Base-by-base conservation (phyloP, 1,139 yeast genomes). In the Saccharomyces pastorianus region DNA sequence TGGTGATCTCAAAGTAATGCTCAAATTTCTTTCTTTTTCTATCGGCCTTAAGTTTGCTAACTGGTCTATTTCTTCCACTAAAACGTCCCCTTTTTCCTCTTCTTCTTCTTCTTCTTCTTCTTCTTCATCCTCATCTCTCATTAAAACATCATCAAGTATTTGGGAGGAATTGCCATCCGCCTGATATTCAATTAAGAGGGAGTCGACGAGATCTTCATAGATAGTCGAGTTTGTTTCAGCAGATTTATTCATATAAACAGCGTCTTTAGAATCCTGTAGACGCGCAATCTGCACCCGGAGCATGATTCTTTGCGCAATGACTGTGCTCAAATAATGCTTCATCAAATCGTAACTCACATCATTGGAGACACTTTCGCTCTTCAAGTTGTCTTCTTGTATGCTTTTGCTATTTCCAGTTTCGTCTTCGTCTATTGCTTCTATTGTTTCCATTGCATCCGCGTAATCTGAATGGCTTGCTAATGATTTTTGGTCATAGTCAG, bases 211-310 rank as follows among this genome's bases (percentile, higher is more conserved):
- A 42, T 60, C 59, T 48, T 57, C 48, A 34, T 58, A 59, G 11
- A 55, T 56, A 14, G 48, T 51, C 11, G 53, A 50, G 47, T 38
- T 20, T 20, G 53, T 29, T 25, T 49, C 56, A 1, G 52, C 42
- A 3, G 47, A 38, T 17, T 27, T 17, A 31, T 34, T 7, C 29
- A n/a, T 25, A 23, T 47, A 47, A 42, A 41, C 48, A 14, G 42
- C 13, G 17, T 25, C 44, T 23, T 47, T 50, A 2, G 51, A 38
- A 13, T 58, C 53, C 48, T 63, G 62, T 46, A 56, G 59, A 47
- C 63, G 59, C 6, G 60, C 62, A 31, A 65, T 55, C 51, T 66
- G 67, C 49, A 67, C 49, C 49, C 68, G 59, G 54, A 61, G 50
- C 54, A 52, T 55, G 17, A 67, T 65, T 32, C 70, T 61, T 47